Base-by-base conservation (phyloP, 2,329 filamentous ascomycete species). In the Arthrobotrys megalospora region DNA sequence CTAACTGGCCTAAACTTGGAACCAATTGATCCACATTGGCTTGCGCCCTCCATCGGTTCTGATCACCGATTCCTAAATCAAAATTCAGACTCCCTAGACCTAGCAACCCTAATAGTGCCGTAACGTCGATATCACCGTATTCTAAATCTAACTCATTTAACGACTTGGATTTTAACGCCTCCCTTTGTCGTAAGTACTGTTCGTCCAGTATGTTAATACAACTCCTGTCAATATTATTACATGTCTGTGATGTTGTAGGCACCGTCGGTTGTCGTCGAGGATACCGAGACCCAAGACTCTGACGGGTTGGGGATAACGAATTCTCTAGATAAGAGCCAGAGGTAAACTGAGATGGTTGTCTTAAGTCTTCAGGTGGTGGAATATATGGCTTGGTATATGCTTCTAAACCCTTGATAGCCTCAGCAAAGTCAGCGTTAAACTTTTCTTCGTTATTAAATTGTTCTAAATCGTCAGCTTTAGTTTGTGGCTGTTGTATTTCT, bases 141-240 rank as follows among this genome's bases (percentile, higher is more conserved):
- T n/a, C 53, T 34, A n/a, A 60, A 24, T 60, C 53, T 5, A 60
- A 24, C 5, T 60, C 53, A n/a, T 24, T 60, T 7, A 60, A n/a
- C 7, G 53, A 60, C 34, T 60, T 60, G 8, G 53, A 60, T 16
- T 43, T 60, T 7, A 60, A 8, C 12, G 32, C 53, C 7, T 60
- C 53, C n/a, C 53, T 41, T 43, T 41, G 34, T 7, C 19, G 53
- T 60, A 60, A 3, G 41, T 60, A 60, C 16, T 60, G 34, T n/a
- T 11, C 32, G 36, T 60, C 53, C 8, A 60, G 16, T 3, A 60
- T 8, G 7, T 60, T 34, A 2, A 60, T 43, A 16, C 3, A 14
- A 14, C 41, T 34, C 6, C 34, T 60, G 5, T 43, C 53, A n/a
- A 60, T 6, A 24, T 60, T 16, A 41, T 41, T 60, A 24, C 41